These are phyloP conservation scores for Plasmodium gonderi DNA, from an alignment of 169 alveolate species.

Conservation along the genomic window DNA sequence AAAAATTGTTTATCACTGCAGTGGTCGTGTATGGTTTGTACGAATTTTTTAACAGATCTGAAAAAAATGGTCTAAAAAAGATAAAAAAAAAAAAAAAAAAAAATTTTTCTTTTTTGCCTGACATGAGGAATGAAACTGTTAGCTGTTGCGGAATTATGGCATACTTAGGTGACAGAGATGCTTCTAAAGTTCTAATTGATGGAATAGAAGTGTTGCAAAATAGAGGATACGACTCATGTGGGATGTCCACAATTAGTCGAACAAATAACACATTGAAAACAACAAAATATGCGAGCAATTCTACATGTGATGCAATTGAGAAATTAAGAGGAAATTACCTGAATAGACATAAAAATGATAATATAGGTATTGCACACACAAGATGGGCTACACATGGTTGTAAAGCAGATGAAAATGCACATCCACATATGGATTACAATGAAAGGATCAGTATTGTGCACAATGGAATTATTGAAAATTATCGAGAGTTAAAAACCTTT, in stretches of 20 bases:
- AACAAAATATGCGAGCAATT: slow-evolving; percentile 89
- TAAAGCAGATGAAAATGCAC: slow-evolving; percentile 96
- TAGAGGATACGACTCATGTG: slow-evolving; percentile 97
- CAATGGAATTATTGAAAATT: slow-evolving; percentile 96
- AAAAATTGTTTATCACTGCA: neutral
- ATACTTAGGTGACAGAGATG: slow-evolving; percentile 88
- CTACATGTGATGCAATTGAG: slow-evolving; percentile 84
- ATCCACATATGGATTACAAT: slow-evolving; percentile 96
- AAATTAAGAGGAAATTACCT: slow-evolving; percentile 82
- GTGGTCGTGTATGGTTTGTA: slow-evolving; percentile 2
- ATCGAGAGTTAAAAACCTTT: slow-evolving; percentile 83
- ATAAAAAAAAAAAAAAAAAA: neutral
- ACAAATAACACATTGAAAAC: slow-evolving; percentile 82
- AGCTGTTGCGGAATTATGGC: slow-evolving; percentile 93
- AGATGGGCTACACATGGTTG: slow-evolving; percentile 99
- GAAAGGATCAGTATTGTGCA: slow-evolving; percentile 94
- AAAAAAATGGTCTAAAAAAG: neutral
- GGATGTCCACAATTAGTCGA: slow-evolving; percentile 90
- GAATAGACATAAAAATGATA: slow-evolving; percentile 85
- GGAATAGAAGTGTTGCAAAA: slow-evolving; percentile 92
- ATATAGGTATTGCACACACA: slow-evolving; percentile 98
- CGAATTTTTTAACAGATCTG: slow-evolving; percentile 5
- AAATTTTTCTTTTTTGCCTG: neutral
- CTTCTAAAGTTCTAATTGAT: slow-evolving; percentile 86
- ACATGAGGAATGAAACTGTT: slow-evolving; percentile 5